Evolutionary conservation across 345 rosid species (phyloP).

Genomic region (Laguncularia racemosa): DNA sequence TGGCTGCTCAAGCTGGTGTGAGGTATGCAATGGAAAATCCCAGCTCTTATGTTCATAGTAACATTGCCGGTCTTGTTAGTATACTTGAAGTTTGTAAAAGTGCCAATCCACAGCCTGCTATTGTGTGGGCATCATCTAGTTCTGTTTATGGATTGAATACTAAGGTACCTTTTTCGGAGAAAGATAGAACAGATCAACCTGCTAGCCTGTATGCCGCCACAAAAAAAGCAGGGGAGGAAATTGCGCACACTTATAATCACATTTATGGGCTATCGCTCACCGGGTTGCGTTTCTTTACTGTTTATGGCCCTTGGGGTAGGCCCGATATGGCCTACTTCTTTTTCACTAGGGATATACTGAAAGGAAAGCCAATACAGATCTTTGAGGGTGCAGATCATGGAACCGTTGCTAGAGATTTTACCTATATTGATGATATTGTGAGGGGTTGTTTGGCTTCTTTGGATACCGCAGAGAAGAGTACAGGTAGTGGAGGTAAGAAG

Average conservation of each 20-base stretch:
- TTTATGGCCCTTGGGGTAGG: conserved; percentile 51
- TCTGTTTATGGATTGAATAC: conserved; percentile 42
- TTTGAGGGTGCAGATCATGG: conserved; percentile 37
- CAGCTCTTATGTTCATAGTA: conserved; percentile 40
- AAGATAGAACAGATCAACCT: conserved; percentile 89
- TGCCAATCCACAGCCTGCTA: conserved; percentile 40
- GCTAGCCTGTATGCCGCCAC: conserved; percentile 58
- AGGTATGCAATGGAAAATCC: conserved; percentile 52
- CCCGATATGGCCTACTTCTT: conserved; percentile 56
- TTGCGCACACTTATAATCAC: conserved; percentile 47
- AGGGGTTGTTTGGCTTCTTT: conserved; percentile 80
- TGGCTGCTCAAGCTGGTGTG: conserved; percentile 53
- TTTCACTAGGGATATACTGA: conserved; percentile 40
- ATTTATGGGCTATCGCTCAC: conserved; percentile 44
- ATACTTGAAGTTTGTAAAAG: conserved; percentile 36
- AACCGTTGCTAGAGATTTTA: conserved; percentile 65
- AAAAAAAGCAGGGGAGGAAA: conserved; percentile 49
- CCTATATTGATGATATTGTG: conserved; percentile 90
- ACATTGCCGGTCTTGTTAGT: conserved; percentile 41
- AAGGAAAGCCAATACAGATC: conserved; percentile 32
- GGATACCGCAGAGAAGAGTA: conserved; percentile 91
- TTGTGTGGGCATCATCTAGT: conserved; percentile 46
- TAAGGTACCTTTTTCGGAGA: conserved; percentile 44
- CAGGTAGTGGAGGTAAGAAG: conserved; percentile 91
- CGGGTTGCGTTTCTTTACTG: conserved; percentile 44